Evolutionary conservation across 352 stramenopile species (phyloP).

Genomic region (Phytophthora cryptogea): DNA sequence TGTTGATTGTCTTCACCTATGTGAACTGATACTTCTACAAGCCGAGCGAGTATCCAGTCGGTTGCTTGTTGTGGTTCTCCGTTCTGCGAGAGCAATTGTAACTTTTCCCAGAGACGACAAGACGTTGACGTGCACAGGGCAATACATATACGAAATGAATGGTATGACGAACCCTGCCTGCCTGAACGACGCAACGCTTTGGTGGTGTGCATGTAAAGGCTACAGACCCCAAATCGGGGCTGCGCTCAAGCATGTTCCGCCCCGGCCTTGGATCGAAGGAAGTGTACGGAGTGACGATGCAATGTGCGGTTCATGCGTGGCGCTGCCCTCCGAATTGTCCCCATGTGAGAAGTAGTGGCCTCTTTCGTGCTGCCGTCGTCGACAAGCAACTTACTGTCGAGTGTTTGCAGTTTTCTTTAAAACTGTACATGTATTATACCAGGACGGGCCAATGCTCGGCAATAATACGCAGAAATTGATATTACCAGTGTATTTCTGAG

Average conservation of each 20-base stretch:
- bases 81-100: background rate
- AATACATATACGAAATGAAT: background rate
- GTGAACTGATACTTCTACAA: too few species aligned
- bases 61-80: too few species aligned
- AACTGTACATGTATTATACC: too few species aligned
- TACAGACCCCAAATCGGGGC: background rate
- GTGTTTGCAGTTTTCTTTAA: background rate
- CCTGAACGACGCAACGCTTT: background rate
- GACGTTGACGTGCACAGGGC: background rate
- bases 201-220: background rate
- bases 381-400: background rate
- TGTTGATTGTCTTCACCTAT: background rate
- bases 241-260: slow-evolving; percentile 7
- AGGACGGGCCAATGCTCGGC: background rate
- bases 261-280: slow-evolving; percentile 5
- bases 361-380: too few species aligned
- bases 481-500: too few species aligned
- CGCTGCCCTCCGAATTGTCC: too few species aligned
- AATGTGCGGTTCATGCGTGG: background rate
- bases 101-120: background rate
- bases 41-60: too few species aligned
- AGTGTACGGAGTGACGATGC: slow-evolving; percentile 7
- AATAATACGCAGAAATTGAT: too few species aligned
- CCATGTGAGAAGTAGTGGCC: too few species aligned
- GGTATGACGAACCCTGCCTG: background rate